phyloP scores from a whole-genome alignment of 2,329 filamentous ascomycete genomes.

The Septoria petroselini region DNA sequence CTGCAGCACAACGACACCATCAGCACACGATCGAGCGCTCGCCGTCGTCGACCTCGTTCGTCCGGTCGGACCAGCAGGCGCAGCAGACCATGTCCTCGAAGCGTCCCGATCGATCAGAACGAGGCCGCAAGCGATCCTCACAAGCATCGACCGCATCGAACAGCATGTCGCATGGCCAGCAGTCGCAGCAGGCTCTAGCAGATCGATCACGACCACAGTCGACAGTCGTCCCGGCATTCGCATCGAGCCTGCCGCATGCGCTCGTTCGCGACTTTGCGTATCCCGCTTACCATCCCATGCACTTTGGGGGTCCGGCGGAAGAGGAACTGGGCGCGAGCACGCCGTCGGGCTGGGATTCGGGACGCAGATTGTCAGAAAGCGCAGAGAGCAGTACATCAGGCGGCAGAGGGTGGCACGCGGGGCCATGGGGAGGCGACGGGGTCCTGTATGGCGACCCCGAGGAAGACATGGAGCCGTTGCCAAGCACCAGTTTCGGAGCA shows the following conservation, averaged over 20 bases:
- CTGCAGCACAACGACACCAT: constrained; percentile 12
- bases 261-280: constrained; percentile 96
- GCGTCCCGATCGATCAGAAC: constrained; percentile 12
- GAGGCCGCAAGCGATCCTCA: constrained; percentile 3
- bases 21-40: constrained; percentile 5
- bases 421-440: constrained; percentile 44
- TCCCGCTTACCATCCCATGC: constrained; percentile 73
- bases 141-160: constrained; percentile 64
- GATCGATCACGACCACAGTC: constrained; percentile 69
- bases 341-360: constrained; percentile 72
- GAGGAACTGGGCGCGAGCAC: constrained; percentile 79
- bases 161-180: constrained; percentile 67
- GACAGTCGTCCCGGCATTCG: constrained; percentile 76
- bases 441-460: constrained; percentile 31
- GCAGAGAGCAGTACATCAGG: constrained; percentile 23
- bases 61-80: constrained; percentile 9
- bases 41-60: constrained; percentile 11
- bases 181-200: neutral
- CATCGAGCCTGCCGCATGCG: constrained; percentile 83
- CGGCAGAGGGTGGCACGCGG: constrained; percentile 51
- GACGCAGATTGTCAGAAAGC: constrained; percentile 74
- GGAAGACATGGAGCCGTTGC: constrained; percentile 32
- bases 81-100: constrained; percentile 2
- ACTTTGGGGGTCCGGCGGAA: constrained; percentile 87
- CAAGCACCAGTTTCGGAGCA: constrained; percentile 37